phyloP scores from a whole-genome alignment of 768 basidiomycete genomes.

The Termitomyces sp. region DNA sequence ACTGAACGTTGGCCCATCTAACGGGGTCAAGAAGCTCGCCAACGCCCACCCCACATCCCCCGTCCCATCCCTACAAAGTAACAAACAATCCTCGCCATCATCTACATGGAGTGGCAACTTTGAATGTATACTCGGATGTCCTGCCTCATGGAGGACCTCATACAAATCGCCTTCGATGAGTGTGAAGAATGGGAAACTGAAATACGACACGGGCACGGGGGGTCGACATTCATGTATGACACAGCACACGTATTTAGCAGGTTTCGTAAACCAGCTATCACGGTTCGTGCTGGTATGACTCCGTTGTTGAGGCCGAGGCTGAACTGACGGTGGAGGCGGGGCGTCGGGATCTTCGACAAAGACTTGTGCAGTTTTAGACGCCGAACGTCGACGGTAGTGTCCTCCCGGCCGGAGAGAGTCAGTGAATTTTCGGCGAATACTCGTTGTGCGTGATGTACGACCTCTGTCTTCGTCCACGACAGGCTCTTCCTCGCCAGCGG shows the following conservation, averaged over 20 bases:
- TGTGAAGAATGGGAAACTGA: slow-evolving; percentile 73
- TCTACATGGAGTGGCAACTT: slow-evolving; percentile 78
- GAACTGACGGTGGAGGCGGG: slow-evolving; percentile 12
- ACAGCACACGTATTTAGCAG: slow-evolving; percentile 60
- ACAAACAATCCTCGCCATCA: slow-evolving; percentile 72
- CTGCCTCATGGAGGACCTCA: slow-evolving; percentile 70
- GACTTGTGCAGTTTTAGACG: slow-evolving; percentile 19
- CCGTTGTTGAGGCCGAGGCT: slow-evolving; percentile 16
- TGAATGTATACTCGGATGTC: slow-evolving; percentile 72
- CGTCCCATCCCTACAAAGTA: slow-evolving; percentile 58
- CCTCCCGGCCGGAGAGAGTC: slow-evolving; percentile 21
- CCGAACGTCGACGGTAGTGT: slow-evolving; percentile 15
- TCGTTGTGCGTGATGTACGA: slow-evolving; percentile 23
- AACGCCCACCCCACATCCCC: slow-evolving; percentile 75
- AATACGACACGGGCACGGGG: slow-evolving; percentile 61
- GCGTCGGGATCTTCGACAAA: slow-evolving; percentile 26
- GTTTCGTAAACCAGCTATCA: slow-evolving; percentile 44
- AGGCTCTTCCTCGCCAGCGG: slow-evolving; percentile 14
- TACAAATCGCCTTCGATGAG: slow-evolving; percentile 61
- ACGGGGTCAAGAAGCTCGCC: slow-evolving; percentile 75
- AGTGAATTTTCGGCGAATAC: slow-evolving; percentile 25
- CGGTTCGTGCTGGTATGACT: slow-evolving; percentile 24
- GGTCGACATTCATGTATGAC: slow-evolving; percentile 70
- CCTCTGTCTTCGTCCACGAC: slow-evolving; percentile 25
- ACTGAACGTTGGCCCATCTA: slow-evolving; percentile 25